These are phyloP conservation scores for Castanea mollissima DNA, from an alignment of 306 rosid species.

Conservation along the genomic window DNA sequence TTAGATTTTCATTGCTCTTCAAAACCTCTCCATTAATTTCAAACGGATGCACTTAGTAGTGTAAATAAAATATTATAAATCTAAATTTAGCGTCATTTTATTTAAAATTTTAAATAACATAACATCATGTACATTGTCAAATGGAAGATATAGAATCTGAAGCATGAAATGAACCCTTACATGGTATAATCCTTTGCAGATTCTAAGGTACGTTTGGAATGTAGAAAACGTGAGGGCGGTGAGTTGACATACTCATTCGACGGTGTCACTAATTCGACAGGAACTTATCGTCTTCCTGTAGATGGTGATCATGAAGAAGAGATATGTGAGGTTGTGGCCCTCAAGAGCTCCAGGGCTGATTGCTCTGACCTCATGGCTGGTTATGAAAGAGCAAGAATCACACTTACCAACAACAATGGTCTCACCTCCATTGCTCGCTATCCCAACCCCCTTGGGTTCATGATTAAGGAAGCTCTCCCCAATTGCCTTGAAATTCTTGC, in stretches of 20 bases:
- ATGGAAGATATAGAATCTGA: neutral
- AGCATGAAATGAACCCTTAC: neutral
- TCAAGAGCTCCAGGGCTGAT: conserved; percentile 2
- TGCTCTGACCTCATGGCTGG: neutral
- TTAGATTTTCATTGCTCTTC: too few species aligned
- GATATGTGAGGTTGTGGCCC: conserved; percentile 18
- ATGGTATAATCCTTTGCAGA: neutral
- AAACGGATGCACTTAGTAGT: too few species aligned
- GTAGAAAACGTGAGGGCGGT: conserved; percentile 5
- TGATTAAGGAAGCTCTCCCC: conserved; percentile 3
- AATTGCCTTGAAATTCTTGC: neutral
- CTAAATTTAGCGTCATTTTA: too few species aligned
- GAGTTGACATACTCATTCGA: neutral
- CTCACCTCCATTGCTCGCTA: conserved; percentile 3
- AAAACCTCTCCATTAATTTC: too few species aligned
- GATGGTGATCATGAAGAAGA: conserved; percentile 13
- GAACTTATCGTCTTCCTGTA: conserved; percentile 1
- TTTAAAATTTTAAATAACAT: neutral
- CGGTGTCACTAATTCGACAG: conserved; percentile 7
- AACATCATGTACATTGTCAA: neutral
- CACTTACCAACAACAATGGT: conserved; percentile 15
- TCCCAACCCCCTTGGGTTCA: conserved; percentile 28
- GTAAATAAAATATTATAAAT: too few species aligned
- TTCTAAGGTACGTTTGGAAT: conserved; percentile 16
- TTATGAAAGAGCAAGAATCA: conserved; percentile 6